Evolutionary conservation across 2,329 filamentous ascomycete species (phyloP), one percentile per base, ranked within the genome.

Genomic region (Penicillium sp.): DNA sequence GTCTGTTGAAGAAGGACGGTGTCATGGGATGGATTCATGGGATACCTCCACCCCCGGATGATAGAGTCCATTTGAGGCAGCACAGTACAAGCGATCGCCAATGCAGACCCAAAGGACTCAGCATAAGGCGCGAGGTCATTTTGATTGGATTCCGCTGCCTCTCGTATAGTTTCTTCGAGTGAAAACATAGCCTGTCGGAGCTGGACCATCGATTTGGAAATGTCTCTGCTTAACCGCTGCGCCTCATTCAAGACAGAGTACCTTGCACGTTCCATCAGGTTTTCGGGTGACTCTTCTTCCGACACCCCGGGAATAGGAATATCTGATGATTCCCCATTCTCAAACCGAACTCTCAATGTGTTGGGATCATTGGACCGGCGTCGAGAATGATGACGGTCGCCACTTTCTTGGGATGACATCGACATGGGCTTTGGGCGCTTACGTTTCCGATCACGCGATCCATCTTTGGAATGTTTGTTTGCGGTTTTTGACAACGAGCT

Each of bases 321-420:
- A 59, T 87, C 80, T 64, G 86, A 84, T 50, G 78, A 81, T 50
- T 86, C 81, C 1, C 85, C 84, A 64, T 87, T 87, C 11, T 79
- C 80, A 63, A 86, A 87, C 10, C 82, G 81, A 2, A 87, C 80
- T 45, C 83, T 74, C 33, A 88, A 74, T 3, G 84, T 79, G 61
- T 69, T 66, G 35, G 27, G 39, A 6, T 55, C 53, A 14, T 21
- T 37, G 26, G 53, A 55, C 9, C 53, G 47, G 48, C 78, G 78
- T 59, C 80, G 77, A 49, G 77, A 80, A 29, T 79, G 77, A 55
- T 82, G 80, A 19, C 76, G 75, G 35, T 72, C 75, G 51, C 76
- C 75, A 55, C 78, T 79, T 23, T 73, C 73, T 19, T 75, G 65
- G 54, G 73, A 78, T 59, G 75, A 75, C 61, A 78, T 69, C 25